Percentiles rank a stretch among this genome's conserved stretches.
These are phyloP conservation scores for Calonectria hawksworthii DNA, from an alignment of 2,329 filamentous ascomycete species.

Conservation along the genomic window DNA sequence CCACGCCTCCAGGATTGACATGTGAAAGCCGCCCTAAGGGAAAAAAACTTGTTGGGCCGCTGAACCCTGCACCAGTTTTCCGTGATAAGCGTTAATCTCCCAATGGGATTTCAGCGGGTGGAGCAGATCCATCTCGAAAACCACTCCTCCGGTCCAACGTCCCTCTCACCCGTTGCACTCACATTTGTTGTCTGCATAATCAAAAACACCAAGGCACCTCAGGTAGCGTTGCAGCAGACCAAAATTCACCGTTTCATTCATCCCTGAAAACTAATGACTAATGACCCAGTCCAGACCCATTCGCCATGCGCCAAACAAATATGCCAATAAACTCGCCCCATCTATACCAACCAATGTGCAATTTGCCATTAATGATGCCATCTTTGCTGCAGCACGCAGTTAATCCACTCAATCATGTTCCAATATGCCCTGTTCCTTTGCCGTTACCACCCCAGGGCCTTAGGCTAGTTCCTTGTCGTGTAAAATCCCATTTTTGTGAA, in stretches of 20 bases:
- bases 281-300: constrained; percentile 15
- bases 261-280: background rate
- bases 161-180: constrained; percentile 4
- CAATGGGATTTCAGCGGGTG: constrained; percentile 34
- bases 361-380: constrained; percentile 35
- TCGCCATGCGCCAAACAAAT: constrained; percentile 42
- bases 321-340: constrained; percentile 20
- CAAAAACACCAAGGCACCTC: background rate
- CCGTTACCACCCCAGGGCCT: constrained; percentile 25
- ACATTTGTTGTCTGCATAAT: background rate
- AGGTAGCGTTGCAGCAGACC: background rate
- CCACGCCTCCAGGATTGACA: constrained; percentile 35
- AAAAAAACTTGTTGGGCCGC: constrained; percentile 38
- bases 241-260: constrained; percentile 22
- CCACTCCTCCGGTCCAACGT: constrained; percentile 20
- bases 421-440: constrained; percentile 24
- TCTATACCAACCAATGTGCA: constrained; percentile 39
- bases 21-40: constrained; percentile 38
- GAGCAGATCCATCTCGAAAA: constrained; percentile 28
- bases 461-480: constrained; percentile 31
- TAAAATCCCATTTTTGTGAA: constrained; percentile 22
- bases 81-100: constrained; percentile 38
- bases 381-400: constrained; percentile 30
- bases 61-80: constrained; percentile 4
- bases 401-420: constrained; percentile 31